Evolutionary conservation across 192 early-diverging fungal genomes (phyloP), one percentile per base, ranked within the genome.

Genomic region (Dimargaris xerosporica): DNA sequence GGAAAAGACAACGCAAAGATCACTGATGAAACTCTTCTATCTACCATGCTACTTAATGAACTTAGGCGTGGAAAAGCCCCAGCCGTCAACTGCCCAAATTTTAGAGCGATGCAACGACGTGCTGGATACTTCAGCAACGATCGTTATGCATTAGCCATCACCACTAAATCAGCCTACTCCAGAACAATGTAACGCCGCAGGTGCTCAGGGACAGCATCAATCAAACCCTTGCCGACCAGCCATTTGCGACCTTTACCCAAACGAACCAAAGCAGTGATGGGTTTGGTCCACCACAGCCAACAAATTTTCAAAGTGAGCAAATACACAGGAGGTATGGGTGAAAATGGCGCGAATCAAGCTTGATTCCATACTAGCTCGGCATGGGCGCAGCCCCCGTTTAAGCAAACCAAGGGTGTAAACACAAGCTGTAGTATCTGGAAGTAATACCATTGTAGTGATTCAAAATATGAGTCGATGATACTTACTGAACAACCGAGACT

Each of bases 101-200:
- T 5, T 39, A 5, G 34, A 2, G 34, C 34, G 7, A 2, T 2
- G 34, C 34, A 39, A 39, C 7, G 34, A 39, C 3, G 34, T 7
- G 34, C 34, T 7, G 34, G 3, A 7, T 5, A 39, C 34, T 39
- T 39, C 34, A 7, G 34, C 34, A 7, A 39, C 7, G 34, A 39
- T 7, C 34, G 34, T 39, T 7, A 39, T 39, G 34, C 3, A 7
- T 2, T 2, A 39, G 34, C 34, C 2, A 39, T 2, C 34, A 2
- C 34, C 23, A 52, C n/a, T n/a, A 56, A 16, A 5, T 65, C 11
- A 16, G 25, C 23, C 62, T 73, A 83, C 28, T 68, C 75, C 28
- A 90, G 75, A 13, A 80, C 83, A 69, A 91, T 75, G 73, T 96
- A 96, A 67, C 91, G 93, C 67, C 85, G 78, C 66, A 94, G 72